phyloP scores from a whole-genome alignment of 1,284 basidiomycete genomes.

The Cryptococcus sp. region DNA sequence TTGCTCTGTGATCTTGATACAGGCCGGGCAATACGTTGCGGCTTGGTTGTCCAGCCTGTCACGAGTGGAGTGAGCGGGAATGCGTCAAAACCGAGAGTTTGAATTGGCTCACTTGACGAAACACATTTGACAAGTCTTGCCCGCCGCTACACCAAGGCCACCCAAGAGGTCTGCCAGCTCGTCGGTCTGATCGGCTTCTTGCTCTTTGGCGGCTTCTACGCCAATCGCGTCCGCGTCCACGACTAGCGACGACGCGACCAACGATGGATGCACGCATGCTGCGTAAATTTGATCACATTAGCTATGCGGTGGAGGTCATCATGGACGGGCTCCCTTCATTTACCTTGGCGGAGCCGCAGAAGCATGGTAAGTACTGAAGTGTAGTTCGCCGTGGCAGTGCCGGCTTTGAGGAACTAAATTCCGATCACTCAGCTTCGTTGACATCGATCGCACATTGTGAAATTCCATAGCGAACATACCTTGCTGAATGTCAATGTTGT shows the following conservation, averaged over 20 bases:
- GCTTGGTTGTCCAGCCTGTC: constrained; percentile 12
- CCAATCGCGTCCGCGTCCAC: constrained; percentile 72
- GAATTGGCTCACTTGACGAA: constrained; percentile 61
- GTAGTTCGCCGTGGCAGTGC: constrained; percentile 65
- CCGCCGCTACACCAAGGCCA: constrained; percentile 63
- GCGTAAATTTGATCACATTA: background rate
- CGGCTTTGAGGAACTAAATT: constrained; percentile 59
- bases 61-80: background rate
- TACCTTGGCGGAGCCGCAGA: constrained; percentile 84
- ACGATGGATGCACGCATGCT: constrained; percentile 83
- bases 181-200: constrained; percentile 65
- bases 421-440: background rate
- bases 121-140: constrained; percentile 73
- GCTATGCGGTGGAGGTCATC: background rate
- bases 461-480: constrained; percentile 27
- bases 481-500: constrained; percentile 73
- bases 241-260: constrained; percentile 73
- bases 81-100: background rate
- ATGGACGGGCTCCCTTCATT: constrained; percentile 13
- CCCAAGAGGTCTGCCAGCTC: constrained; percentile 76
- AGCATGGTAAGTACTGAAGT: constrained; percentile 82
- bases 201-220: constrained; percentile 60
- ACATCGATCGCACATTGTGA: background rate
- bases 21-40: constrained; percentile 11
- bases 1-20: constrained; percentile 20